These are phyloP conservation scores for Saccharomycopsis olivae DNA, from an alignment of 805 yeast genomes.

Conservation along the genomic window DNA sequence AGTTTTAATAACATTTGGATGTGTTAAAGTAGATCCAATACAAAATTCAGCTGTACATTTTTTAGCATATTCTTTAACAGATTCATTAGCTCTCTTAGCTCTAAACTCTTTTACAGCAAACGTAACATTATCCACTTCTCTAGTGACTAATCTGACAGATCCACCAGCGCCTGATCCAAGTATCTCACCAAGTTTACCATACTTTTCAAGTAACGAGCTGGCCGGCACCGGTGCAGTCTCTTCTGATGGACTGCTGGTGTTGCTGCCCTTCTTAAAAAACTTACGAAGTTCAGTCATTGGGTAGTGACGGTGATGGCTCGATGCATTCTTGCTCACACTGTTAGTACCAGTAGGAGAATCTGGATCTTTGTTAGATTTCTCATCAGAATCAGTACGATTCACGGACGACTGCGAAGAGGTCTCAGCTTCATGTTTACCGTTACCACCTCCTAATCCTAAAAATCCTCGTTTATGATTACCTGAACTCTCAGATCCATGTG, in stretches of 20 bases:
- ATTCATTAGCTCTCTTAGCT: slow-evolving; percentile 58
- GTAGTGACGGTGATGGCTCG: background rate
- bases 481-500: background rate
- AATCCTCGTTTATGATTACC: background rate
- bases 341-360: background rate
- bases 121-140: slow-evolving; percentile 58
- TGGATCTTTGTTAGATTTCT: background rate
- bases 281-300: slow-evolving; percentile 7
- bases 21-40: slow-evolving; percentile 73
- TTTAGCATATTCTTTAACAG: slow-evolving; percentile 68
- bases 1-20: slow-evolving; percentile 72
- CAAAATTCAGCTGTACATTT: slow-evolving; percentile 86
- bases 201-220: slow-evolving; percentile 33
- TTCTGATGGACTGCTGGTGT: background rate
- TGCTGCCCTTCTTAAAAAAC: slow-evolving; percentile 2
- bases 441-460: slow-evolving; percentile 2
- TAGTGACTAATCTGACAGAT: slow-evolving; percentile 58
- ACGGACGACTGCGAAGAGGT: slow-evolving; percentile 1
- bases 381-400: too few species aligned
- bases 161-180: slow-evolving; percentile 88
- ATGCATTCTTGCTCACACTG: background rate
- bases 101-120: slow-evolving; percentile 83
- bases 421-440: slow-evolving; percentile 1
- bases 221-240: background rate
- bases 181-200: slow-evolving; percentile 64